Evolutionary conservation across 2,329 filamentous ascomycete genomes (phyloP).

Genomic region (Fusarium sp.): DNA sequence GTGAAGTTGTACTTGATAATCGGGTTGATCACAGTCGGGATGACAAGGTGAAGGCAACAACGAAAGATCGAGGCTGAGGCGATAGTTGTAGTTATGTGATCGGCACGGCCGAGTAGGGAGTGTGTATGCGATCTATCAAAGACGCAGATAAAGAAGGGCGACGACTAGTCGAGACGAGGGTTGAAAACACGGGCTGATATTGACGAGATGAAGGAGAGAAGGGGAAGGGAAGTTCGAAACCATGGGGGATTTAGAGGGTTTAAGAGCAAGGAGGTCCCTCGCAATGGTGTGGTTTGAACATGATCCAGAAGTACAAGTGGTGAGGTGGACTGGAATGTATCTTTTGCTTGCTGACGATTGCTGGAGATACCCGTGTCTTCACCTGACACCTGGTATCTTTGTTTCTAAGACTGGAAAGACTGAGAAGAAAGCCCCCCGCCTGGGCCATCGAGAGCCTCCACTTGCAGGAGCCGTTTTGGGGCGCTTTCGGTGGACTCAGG

Average conservation of each 20-base stretch:
- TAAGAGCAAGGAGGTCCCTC: conserved; percentile 38
- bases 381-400: conserved; percentile 25
- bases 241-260: conserved; percentile 33
- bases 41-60: conserved; percentile 29
- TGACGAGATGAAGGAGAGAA: conserved; percentile 42
- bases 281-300: conserved; percentile 14
- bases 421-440: neutral
- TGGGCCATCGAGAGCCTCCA: conserved; percentile 24
- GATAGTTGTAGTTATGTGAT: conserved; percentile 35
- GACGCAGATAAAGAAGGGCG: conserved; percentile 55
- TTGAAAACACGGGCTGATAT: conserved; percentile 35
- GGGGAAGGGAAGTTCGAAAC: conserved; percentile 30
- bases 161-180: conserved; percentile 43
- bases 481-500: conserved; percentile 26
- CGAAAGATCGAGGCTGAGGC: conserved; percentile 34
- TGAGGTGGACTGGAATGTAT: conserved; percentile 12
- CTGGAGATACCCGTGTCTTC: conserved; percentile 12
- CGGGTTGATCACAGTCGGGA: conserved; percentile 37
- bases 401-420: conserved; percentile 14
- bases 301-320: conserved; percentile 7
- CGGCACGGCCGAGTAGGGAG: conserved; percentile 53
- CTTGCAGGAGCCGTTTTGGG: conserved; percentile 37
- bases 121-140: conserved; percentile 62
- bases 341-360: neutral
- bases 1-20: conserved; percentile 23